Conservation (phyloP, 805 yeast genomes). For the Metschnikowia kofuensis region DNA sequence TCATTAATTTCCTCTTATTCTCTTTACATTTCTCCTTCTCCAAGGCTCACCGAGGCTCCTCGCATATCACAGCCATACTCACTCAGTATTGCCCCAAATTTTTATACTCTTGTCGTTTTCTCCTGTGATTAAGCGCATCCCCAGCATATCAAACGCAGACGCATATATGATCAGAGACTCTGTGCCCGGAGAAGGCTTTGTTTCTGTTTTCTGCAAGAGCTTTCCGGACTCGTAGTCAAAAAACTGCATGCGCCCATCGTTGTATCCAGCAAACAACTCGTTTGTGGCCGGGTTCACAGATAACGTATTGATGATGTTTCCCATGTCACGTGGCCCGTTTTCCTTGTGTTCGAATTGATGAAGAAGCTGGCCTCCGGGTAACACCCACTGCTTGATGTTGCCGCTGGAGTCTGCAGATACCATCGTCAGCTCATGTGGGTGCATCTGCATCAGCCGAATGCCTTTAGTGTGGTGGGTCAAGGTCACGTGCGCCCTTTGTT, state of each 20-base stretch:
- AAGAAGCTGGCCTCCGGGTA: slow-evolving; percentile 70
- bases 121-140: slow-evolving; percentile 77
- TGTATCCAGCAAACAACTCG: slow-evolving; percentile 77
- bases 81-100: slow-evolving; percentile 55
- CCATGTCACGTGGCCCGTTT: slow-evolving; percentile 24
- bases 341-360: slow-evolving; percentile 49
- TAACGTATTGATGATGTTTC: slow-evolving; percentile 63
- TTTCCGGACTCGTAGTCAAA: slow-evolving; percentile 76
- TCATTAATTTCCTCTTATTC: not conserved
- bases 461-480: slow-evolving; percentile 84
- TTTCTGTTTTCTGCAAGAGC: slow-evolving; percentile 50
- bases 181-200: slow-evolving; percentile 70
- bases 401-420: slow-evolving; percentile 81
- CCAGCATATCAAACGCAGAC: slow-evolving; percentile 74
- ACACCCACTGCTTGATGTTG: slow-evolving; percentile 70
- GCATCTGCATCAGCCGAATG: slow-evolving; percentile 68
- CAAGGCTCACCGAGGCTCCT: too few species aligned
- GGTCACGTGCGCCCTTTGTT: slow-evolving; percentile 67
- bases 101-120: slow-evolving; percentile 87
- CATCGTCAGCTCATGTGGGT: slow-evolving; percentile 69
- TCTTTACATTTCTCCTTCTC: not conserved
- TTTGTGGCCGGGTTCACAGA: slow-evolving; percentile 58
- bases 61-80: not conserved
- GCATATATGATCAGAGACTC: slow-evolving; percentile 65
- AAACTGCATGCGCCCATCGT: slow-evolving; percentile 73